These are phyloP conservation scores for Ophiocordyceps camponoti-floridani DNA, from an alignment of 2,329 filamentous ascomycete species.

Conservation along the genomic window DNA sequence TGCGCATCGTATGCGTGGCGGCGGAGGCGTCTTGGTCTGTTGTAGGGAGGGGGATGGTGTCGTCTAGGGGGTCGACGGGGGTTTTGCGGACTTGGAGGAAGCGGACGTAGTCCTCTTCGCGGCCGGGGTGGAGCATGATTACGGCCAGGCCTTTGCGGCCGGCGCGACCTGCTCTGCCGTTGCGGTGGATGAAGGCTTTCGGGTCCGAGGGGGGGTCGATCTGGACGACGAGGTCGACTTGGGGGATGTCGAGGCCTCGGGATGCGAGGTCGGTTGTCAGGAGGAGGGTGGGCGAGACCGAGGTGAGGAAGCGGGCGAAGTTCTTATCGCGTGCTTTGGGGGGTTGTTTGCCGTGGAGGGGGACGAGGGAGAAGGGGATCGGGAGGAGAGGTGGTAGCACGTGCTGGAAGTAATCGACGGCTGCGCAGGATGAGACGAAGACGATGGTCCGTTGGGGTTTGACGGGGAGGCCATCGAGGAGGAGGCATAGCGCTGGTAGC, in stretches of 20 bases:
- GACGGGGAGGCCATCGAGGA: conserved; percentile 53
- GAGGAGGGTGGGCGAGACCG: conserved; percentile 60
- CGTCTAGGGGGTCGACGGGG: conserved; percentile 47
- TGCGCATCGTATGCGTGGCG: conserved; percentile 42
- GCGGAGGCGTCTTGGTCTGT: conserved; percentile 40
- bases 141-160: conserved; percentile 72
- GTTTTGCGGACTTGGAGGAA: conserved; percentile 81
- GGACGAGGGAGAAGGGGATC: conserved; percentile 48
- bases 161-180: conserved; percentile 78
- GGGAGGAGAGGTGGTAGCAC: conserved; percentile 59
- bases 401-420: conserved; percentile 85
- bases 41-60: conserved; percentile 34
- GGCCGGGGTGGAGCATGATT: conserved; percentile 66
- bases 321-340: conserved; percentile 79
- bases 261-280: conserved; percentile 88
- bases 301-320: conserved; percentile 61
- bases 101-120: conserved; percentile 76
- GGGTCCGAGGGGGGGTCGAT: conserved; percentile 71
- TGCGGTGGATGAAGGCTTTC: conserved; percentile 88
- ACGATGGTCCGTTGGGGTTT: conserved; percentile 72
- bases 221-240: conserved; percentile 81
- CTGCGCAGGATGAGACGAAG: conserved; percentile 85
- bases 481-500: conserved; percentile 51
- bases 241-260: conserved; percentile 76
- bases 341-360: conserved; percentile 82